Evolutionary conservation across 495 filamentous ascomycete species (phyloP), one percentile per base, ranked within the genome.

Genomic region (Pseudomonodictys pantanalensis): DNA sequence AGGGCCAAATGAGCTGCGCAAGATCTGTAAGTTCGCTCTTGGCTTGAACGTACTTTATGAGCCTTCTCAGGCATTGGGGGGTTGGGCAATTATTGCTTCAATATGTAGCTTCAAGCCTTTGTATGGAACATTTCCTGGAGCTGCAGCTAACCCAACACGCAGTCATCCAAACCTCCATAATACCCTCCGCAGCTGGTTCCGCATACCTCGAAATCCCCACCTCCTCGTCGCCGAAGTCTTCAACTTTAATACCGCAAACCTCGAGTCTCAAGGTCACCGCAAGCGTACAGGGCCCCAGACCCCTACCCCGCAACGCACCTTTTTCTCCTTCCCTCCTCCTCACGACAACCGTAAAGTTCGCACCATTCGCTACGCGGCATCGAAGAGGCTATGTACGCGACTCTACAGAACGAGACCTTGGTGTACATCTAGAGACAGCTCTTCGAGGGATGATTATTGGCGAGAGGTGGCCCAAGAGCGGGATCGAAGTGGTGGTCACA

Each of bases 401-500:
- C 69, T 75, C 84, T 7, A 84, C 79, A 56, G 93, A 97, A 76
- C 81, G 92, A 18, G 93, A 98, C 72, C 85, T 98, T 1, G 88
- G 86, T 12, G 87, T 90, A 1, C 95, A 97, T 69, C 75, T 98
- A 9, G 92, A 97, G 71, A 90, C 90, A 7, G 93, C 95, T 46
- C 78, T 98, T 24, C 78, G 89, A 25, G 92, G 95, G 2, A 87
- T 89, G 2, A 86, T 97, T 45, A 91, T 97, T 62, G 90, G 89
- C 11, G 89, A 93, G 65, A 79, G 91, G 29, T 98, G 93, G 90
- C 93, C 93, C 17, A 98, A 98, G 79, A 95, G 89, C 69, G 91
- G 91, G 17, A 83, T 95, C 11, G 93, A 98, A 61, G 84, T 97
- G 28, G 86, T 95, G 7, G 80, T 98, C 51, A 97, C 91, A 0